A percentile compares a stretch with the other conserved stretches of the same genome.
These are phyloP conservation scores for Petunia axillaris DNA, from an alignment of 257 asterid genomes.

Conservation along the genomic window DNA sequence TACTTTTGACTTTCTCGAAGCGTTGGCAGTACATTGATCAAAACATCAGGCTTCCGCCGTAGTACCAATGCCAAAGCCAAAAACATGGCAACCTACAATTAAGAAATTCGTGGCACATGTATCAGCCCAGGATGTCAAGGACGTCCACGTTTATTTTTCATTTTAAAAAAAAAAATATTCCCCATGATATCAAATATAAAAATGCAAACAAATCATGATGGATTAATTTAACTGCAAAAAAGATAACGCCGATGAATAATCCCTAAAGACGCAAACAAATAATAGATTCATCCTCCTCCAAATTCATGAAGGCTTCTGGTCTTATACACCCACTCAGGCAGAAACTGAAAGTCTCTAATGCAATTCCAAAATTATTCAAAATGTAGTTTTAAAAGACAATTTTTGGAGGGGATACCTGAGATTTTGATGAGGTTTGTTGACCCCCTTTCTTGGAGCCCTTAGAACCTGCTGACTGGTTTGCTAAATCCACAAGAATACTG, in stretches of 20 bases:
- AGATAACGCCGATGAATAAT: background rate
- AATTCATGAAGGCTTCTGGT: slow-evolving; percentile 5
- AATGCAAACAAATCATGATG: no score
- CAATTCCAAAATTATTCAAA: slow-evolving; percentile 10
- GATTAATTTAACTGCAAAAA: no score
- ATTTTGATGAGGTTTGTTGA: slow-evolving; percentile 68
- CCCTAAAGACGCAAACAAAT: background rate
- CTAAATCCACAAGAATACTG: slow-evolving; percentile 66
- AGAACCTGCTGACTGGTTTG: slow-evolving; percentile 53
- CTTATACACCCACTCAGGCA: background rate
- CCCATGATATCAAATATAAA: no score
- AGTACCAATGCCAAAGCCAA: slow-evolving; percentile 68
- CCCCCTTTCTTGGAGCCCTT: slow-evolving; percentile 72
- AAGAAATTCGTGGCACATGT: slow-evolving; percentile 18
- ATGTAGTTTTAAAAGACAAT: background rate
- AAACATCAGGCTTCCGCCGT: slow-evolving; percentile 75
- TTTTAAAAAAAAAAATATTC: no score
- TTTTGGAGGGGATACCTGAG: slow-evolving; percentile 58
- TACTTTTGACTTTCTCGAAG: slow-evolving; percentile 67
- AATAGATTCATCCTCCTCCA: background rate
- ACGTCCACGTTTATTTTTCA: no score
- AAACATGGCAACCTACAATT: slow-evolving; percentile 77
- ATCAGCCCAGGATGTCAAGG: background rate
- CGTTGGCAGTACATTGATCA: slow-evolving; percentile 53
- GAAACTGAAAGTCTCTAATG: background rate